These are phyloP conservation scores for Calonectria henricotiae DNA, from an alignment of 2,329 filamentous ascomycete species.

Conservation along the genomic window DNA sequence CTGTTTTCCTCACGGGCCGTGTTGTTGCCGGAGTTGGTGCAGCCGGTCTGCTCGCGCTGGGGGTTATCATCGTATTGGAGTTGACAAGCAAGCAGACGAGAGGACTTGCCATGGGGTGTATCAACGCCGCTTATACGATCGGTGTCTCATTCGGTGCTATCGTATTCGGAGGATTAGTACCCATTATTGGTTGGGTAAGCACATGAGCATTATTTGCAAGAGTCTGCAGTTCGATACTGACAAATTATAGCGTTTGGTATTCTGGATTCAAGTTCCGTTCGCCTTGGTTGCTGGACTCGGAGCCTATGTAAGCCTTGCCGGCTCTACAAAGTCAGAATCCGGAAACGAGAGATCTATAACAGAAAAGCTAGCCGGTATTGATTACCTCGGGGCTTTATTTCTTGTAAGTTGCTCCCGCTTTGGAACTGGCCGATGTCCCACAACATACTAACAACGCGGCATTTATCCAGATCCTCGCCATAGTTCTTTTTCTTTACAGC, in stretches of 20 bases:
- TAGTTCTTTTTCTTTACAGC: constrained; percentile 81
- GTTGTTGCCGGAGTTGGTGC: constrained; percentile 79
- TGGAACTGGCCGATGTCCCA: background rate
- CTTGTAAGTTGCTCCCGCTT: constrained; percentile 65
- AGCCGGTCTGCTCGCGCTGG: constrained; percentile 81
- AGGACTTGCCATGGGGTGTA: constrained; percentile 81
- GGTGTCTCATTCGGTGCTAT: constrained; percentile 82
- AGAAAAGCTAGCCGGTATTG: constrained; percentile 76
- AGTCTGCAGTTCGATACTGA: constrained; percentile 21
- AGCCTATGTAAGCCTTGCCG: constrained; percentile 78
- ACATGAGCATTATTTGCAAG: background rate
- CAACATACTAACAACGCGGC: constrained; percentile 27
- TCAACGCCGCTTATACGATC: constrained; percentile 81
- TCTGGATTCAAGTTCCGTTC: constrained; percentile 80
- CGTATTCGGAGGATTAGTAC: constrained; percentile 77
- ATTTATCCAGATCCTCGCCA: constrained; percentile 69
- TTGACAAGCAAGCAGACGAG: constrained; percentile 77
- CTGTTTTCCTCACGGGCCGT: constrained; percentile 78
- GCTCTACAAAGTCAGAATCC: constrained; percentile 34
- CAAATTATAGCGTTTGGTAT: constrained; percentile 75
- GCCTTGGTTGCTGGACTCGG: constrained; percentile 74
- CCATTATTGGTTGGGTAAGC: constrained; percentile 79
- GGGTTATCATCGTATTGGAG: constrained; percentile 84
- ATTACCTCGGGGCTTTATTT: constrained; percentile 82
- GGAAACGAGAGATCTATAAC: constrained; percentile 55